phyloP scores from a whole-genome alignment of 192 early-diverging fungal species.

The Rhizoclosmatium sp. region DNA sequence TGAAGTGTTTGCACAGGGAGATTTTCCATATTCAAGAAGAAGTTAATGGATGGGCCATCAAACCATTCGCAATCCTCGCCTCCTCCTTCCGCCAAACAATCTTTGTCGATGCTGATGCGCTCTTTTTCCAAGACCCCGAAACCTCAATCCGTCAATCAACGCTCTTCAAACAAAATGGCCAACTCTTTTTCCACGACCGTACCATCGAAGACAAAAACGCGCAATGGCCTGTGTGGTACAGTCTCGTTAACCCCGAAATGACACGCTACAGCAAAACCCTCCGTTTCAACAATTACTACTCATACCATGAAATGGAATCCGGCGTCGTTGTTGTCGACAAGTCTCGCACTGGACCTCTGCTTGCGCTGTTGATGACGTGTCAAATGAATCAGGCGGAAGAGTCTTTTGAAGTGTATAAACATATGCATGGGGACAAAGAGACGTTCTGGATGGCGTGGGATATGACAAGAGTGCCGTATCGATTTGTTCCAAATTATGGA shows the following conservation, averaged over 20 bases:
- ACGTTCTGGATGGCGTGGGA: constrained; percentile 62
- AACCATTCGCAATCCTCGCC: constrained; percentile 73
- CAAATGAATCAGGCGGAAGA: constrained; percentile 53
- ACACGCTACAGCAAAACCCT: constrained; percentile 49
- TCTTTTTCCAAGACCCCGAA: constrained; percentile 69
- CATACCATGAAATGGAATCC: constrained; percentile 69
- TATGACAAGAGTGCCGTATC: constrained; percentile 63
- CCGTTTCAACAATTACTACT: constrained; percentile 48
- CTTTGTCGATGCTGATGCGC: constrained; percentile 76
- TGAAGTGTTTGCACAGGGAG: no score
- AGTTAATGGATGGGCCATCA: constrained; percentile 67
- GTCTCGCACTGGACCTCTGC: constrained; percentile 41
- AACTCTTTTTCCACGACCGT: constrained; percentile 69
- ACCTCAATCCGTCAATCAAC: constrained; percentile 48
- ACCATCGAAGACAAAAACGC: constrained; percentile 36
- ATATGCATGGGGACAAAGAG: constrained; percentile 31
- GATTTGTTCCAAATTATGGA: constrained; percentile 61
- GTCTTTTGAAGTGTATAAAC: constrained; percentile 29
- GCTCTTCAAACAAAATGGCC: constrained; percentile 53
- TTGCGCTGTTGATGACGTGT: constrained; percentile 62
- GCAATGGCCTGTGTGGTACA: constrained; percentile 52
- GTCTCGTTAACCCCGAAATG: constrained; percentile 56
- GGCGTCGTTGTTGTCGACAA: constrained; percentile 75
- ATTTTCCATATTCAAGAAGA: neutral
- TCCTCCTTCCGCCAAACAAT: constrained; percentile 67